phyloP scores from a whole-genome alignment of 1,284 basidiomycete species.

The Trametes pubescens region DNA sequence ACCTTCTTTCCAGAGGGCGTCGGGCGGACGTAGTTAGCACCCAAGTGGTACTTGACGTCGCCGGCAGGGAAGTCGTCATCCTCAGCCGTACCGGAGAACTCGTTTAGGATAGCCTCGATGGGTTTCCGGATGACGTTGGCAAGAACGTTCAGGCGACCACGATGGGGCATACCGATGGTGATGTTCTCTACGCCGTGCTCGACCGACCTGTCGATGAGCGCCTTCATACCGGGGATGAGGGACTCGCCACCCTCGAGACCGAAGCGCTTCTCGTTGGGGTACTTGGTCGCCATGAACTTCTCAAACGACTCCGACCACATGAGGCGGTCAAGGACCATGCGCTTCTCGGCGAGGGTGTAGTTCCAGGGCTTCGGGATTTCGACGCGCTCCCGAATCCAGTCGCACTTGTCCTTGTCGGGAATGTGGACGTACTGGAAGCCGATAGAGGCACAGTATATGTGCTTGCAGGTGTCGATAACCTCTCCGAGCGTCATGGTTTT shows the following conservation, averaged over 20 bases:
- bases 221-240: conserved; percentile 99
- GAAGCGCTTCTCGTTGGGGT: conserved; percentile 99
- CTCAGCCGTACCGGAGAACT: conserved; percentile 84
- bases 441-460: conserved; percentile 95
- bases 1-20: conserved; percentile 99
- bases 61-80: conserved; percentile 86
- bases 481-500: conserved; percentile 91
- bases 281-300: conserved; percentile 99
- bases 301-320: conserved; percentile 99
- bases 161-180: conserved; percentile 99
- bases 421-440: conserved; percentile 99
- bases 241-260: conserved; percentile 99
- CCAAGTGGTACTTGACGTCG: conserved; percentile 99
- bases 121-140: conserved; percentile 99
- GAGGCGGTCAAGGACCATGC: conserved; percentile 98
- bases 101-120: conserved; percentile 97
- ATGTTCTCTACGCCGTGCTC: conserved; percentile 96
- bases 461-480: conserved; percentile 91
- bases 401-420: conserved; percentile 97
- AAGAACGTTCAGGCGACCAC: conserved; percentile 97
- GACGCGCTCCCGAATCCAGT: conserved; percentile 98
- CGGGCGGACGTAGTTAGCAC: conserved; percentile 98
- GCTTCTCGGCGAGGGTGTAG: conserved; percentile 98
- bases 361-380: conserved; percentile 98
- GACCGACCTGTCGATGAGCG: conserved; percentile 97